These are phyloP conservation scores for Colletotrichum sojae DNA, from an alignment of 2,329 filamentous ascomycete species.

Conservation along the genomic window DNA sequence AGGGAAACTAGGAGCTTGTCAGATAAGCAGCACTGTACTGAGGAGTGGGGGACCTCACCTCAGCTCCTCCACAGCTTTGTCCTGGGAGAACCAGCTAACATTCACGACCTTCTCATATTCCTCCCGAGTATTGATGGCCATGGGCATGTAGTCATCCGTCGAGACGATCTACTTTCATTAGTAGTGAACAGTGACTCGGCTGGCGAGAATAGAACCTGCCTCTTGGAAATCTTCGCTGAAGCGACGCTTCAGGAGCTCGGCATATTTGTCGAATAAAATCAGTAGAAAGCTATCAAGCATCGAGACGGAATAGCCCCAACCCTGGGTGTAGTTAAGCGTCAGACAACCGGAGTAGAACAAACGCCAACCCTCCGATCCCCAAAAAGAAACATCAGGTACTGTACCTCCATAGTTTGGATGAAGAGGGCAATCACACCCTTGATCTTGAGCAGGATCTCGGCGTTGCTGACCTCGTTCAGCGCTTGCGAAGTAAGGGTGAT, in stretches of 20 bases:
- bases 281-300: constrained; percentile 88
- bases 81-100: constrained; percentile 95
- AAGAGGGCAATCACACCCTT: constrained; percentile 95
- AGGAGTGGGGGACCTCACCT: constrained; percentile 64
- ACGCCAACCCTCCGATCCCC: constrained; percentile 46
- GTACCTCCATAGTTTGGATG: constrained; percentile 96
- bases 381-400: too few relatives aligned
- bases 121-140: constrained; percentile 91
- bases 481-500: constrained; percentile 87
- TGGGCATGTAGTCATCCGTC: constrained; percentile 99
- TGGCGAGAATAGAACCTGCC: constrained; percentile 57
- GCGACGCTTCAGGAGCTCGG: constrained; percentile 87
- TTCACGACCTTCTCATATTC: constrained; percentile 97
- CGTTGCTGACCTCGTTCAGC: constrained; percentile 84
- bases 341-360: background rate
- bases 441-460: constrained; percentile 92
- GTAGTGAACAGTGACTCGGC: constrained; percentile 34
- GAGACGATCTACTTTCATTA: constrained; percentile 71
- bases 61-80: constrained; percentile 81
- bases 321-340: constrained; percentile 61
- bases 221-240: constrained; percentile 98
- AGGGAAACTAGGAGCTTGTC: constrained; percentile 77
- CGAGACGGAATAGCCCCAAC: constrained; percentile 89
- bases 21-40: background rate
- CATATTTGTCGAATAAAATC: constrained; percentile 94